Evolutionary conservation across 1,284 basidiomycete genomes (phyloP).

Genomic region (Schizophyllum amplum): DNA sequence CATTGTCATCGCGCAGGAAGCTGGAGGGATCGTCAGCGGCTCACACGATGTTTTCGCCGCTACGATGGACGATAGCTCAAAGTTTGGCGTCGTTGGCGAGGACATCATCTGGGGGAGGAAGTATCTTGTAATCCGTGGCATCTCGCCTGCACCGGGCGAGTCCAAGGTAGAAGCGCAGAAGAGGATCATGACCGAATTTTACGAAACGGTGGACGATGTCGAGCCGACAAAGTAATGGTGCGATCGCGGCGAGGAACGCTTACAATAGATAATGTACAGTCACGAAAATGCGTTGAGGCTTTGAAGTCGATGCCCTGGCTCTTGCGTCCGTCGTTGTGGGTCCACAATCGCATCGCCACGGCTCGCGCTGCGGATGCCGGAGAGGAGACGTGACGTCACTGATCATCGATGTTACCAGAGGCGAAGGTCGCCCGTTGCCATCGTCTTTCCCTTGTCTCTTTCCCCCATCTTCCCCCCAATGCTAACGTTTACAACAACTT

Average conservation of each 20-base stretch:
- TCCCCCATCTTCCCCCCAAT: slow-evolving; percentile 6
- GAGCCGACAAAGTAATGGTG: slow-evolving; percentile 26
- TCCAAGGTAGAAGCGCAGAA: slow-evolving; percentile 67
- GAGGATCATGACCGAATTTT: slow-evolving; percentile 79
- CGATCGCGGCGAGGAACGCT: too few species aligned
- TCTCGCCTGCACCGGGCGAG: slow-evolving; percentile 55
- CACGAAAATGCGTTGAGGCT: too few species aligned
- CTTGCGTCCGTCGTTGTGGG: neutral
- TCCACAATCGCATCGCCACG: neutral
- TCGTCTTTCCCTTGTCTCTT: slow-evolving; percentile 1
- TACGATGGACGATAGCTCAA: slow-evolving; percentile 19
- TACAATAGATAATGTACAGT: too few species aligned
- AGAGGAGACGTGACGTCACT: neutral
- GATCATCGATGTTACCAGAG: slow-evolving; percentile 3
- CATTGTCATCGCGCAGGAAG: slow-evolving; percentile 88
- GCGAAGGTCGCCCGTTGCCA: neutral
- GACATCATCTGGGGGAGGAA: slow-evolving; percentile 78
- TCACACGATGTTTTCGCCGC: slow-evolving; percentile 45
- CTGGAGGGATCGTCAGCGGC: slow-evolving; percentile 75
- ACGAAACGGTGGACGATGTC: slow-evolving; percentile 69
- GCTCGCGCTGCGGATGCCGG: neutral
- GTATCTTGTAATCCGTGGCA: slow-evolving; percentile 73
- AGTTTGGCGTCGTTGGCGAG: slow-evolving; percentile 53
- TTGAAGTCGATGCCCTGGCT: slow-evolving; percentile 4
- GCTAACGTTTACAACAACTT: slow-evolving; percentile 23